A percentile compares a stretch with the other conserved stretches of the same genome.
Conservation (phyloP, 768 basidiomycete genomes). For the Psilocybe azurescens region DNA sequence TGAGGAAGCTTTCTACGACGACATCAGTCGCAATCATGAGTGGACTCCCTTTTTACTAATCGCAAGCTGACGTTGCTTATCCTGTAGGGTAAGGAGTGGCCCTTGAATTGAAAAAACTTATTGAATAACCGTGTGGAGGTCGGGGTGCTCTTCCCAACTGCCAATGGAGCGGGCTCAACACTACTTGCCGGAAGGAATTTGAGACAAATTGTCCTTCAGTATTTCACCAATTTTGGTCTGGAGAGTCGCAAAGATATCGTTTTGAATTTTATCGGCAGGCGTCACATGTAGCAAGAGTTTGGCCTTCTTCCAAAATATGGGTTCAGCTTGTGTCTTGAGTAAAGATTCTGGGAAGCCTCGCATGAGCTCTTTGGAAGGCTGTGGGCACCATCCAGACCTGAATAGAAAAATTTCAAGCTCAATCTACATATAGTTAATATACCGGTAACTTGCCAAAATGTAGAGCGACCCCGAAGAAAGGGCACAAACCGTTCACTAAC, state of each 20-base stretch:
- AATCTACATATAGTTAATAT: too few relatives aligned
- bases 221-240: neutral
- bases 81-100: neutral
- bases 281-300: neutral
- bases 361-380: neutral
- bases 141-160: neutral
- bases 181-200: neutral
- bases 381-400: neutral
- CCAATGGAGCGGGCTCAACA: neutral
- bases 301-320: neutral
- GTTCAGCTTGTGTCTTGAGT: neutral
- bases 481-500: neutral
- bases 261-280: neutral
- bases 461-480: neutral
- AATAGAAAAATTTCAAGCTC: too few relatives aligned
- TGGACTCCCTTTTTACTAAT: neutral
- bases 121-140: neutral
- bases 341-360: neutral
- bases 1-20: neutral
- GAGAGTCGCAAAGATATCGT: neutral
- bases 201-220: neutral
- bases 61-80: neutral
- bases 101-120: neutral
- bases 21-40: neutral
- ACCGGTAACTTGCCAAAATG: neutral